Evolutionary conservation across 805 yeast genomes (phyloP).

Genomic region (Candida anglica): DNA sequence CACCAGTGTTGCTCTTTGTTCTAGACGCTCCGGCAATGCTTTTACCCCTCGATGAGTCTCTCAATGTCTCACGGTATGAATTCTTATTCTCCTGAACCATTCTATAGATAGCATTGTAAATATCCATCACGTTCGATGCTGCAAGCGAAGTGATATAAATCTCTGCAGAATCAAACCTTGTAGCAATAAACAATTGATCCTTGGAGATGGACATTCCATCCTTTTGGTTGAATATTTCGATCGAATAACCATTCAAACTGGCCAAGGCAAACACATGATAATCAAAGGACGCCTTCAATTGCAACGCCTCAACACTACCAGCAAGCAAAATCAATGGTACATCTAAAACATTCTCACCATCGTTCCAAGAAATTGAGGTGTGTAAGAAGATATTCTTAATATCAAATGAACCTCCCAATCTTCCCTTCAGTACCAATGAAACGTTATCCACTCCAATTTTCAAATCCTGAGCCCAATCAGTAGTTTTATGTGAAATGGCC

Average conservation of each 20-base stretch:
- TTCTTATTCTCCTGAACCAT: conserved; percentile 68
- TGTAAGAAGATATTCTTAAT: conserved; percentile 49
- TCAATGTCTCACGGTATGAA: conserved; percentile 72
- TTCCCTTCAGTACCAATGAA: conserved; percentile 59
- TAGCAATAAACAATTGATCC: conserved; percentile 57
- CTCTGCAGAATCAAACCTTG: conserved; percentile 49
- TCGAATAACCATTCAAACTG: conserved; percentile 40
- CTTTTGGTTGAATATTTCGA: conserved; percentile 68
- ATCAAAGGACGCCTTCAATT: conserved; percentile 69
- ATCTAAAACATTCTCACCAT: conserved; percentile 35
- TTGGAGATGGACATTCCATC: conserved; percentile 37
- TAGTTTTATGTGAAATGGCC: conserved; percentile 63
- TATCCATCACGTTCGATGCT: conserved; percentile 78
- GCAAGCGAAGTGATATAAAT: conserved; percentile 78
- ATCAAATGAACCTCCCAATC: conserved; percentile 70
- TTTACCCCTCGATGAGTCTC: conserved; percentile 43
- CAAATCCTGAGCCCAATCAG: conserved; percentile 69
- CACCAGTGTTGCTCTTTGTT: conserved; percentile 1
- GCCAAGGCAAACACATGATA: conserved; percentile 79
- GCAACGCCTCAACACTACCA: conserved; percentile 51
- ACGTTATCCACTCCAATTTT: conserved; percentile 55
- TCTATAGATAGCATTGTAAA: conserved; percentile 64
- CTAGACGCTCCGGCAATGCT: neutral
- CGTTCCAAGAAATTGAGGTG: conserved; percentile 71
- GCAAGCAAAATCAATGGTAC: conserved; percentile 68